A percentile compares a stretch with the other conserved stretches of the same genome.
phyloP scores from a whole-genome alignment of 129 eudicot species.

The Scalesia atractyloides region DNA sequence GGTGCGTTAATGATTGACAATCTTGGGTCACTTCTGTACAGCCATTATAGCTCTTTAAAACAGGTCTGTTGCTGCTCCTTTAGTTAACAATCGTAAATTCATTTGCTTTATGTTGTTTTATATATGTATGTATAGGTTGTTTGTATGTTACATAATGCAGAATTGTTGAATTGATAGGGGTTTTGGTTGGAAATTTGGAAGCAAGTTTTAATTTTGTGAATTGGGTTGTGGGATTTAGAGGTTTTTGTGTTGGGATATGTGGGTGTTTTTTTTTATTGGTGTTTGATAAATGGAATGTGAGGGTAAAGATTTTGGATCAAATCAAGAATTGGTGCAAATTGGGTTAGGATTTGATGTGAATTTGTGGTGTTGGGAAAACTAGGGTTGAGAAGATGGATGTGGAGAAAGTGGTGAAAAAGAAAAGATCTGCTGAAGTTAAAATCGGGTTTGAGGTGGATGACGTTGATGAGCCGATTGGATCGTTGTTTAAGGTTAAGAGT shows the following conservation, averaged over 20 bases:
- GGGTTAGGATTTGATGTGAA: slow-evolving; percentile 60
- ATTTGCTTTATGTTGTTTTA: slow-evolving; percentile 16
- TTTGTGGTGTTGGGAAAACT: slow-evolving; percentile 27
- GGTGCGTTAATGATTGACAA: slow-evolving; percentile 22
- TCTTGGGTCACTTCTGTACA: slow-evolving; percentile 24
- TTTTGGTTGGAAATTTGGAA: slow-evolving; percentile 22
- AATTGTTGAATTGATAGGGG: slow-evolving; percentile 32
- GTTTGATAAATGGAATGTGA: slow-evolving; percentile 52
- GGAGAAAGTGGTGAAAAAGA: slow-evolving; percentile 54
- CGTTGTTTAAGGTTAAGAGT: slow-evolving; percentile 65
- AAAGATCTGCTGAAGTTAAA: slow-evolving; percentile 38
- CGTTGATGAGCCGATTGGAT: slow-evolving; percentile 84
- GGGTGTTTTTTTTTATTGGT: slow-evolving; percentile 20
- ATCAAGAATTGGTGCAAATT: slow-evolving; percentile 31
- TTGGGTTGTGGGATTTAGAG: slow-evolving; percentile 23
- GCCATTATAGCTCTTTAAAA: slow-evolving; percentile 19
- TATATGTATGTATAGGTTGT: slow-evolving; percentile 22
- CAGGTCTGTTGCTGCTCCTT: slow-evolving; percentile 38
- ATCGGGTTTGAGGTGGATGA: slow-evolving; percentile 57
- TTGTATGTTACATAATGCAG: slow-evolving; percentile 33
- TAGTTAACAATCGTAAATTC: slow-evolving; percentile 16
- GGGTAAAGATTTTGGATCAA: slow-evolving; percentile 35
- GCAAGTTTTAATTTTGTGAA: slow-evolving; percentile 28
- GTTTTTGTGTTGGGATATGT: slow-evolving; percentile 31
- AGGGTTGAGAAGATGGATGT: slow-evolving; percentile 66